Evolutionary conservation across 192 early-diverging fungal genomes (phyloP).

Genomic region (Dimargaris cristalligena): DNA sequence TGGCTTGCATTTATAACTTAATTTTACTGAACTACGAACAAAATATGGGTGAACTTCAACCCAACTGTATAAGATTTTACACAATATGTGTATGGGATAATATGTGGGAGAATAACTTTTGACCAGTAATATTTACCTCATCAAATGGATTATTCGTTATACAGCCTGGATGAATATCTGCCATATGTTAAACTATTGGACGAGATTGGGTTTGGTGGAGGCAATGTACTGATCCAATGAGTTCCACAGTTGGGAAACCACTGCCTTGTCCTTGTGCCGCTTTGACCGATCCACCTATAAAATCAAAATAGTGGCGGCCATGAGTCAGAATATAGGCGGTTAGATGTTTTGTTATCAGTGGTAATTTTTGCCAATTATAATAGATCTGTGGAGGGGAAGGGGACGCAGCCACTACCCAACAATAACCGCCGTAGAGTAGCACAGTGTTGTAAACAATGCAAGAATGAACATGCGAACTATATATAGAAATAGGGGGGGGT

Average conservation of each 20-base stretch:
- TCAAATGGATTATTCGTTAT: too few relatives aligned
- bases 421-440: neutral
- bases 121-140: too few relatives aligned
- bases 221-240: slow-evolving; percentile 31
- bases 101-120: too few relatives aligned
- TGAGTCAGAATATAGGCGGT: neutral
- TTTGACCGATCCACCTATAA: slow-evolving; percentile 34
- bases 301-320: neutral
- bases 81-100: too few relatives aligned
- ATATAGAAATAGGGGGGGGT: neutral
- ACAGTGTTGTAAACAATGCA: neutral
- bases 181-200: too few relatives aligned
- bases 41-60: too few relatives aligned
- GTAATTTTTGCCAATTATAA: neutral
- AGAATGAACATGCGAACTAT: slow-evolving; percentile 8
- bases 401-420: neutral
- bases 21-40: too few relatives aligned
- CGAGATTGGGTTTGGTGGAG: slow-evolving; percentile 24
- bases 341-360: too few relatives aligned
- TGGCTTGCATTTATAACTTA: too few relatives aligned
- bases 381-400: neutral
- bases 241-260: slow-evolving; percentile 39
- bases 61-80: too few relatives aligned
- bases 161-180: too few relatives aligned
- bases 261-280: slow-evolving; percentile 35